These are phyloP conservation scores for Alloteropsis semialata DNA, from an alignment of 176 grass and related monocot species.

Conservation along the genomic window DNA sequence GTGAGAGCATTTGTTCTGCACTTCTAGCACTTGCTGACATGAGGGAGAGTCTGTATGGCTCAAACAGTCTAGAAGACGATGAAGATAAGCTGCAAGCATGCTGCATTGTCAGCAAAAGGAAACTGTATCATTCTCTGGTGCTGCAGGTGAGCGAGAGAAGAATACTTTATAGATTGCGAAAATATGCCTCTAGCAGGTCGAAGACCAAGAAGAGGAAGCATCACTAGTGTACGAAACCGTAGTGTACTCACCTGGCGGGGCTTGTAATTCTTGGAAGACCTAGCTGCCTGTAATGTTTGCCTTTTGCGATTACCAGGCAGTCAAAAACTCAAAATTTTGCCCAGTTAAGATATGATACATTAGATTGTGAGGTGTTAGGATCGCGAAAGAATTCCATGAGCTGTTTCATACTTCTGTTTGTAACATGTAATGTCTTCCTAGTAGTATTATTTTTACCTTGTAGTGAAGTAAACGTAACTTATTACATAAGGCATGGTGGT, in stretches of 20 bases:
- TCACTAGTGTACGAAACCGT: conserved; percentile 7
- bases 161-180: conserved; percentile 63
- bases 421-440: neutral
- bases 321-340: neutral
- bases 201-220: conserved; percentile 70
- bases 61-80: conserved; percentile 49
- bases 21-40: conserved; percentile 62
- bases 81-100: conserved; percentile 40
- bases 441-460: neutral
- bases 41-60: conserved; percentile 71
- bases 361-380: neutral
- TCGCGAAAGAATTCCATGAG: neutral
- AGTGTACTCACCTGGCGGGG: neutral
- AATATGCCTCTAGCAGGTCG: conserved; percentile 40
- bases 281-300: neutral
- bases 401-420: neutral
- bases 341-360: neutral
- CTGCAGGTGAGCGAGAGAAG: conserved; percentile 65
- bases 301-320: neutral
- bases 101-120: conserved; percentile 41
- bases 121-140: conserved; percentile 73
- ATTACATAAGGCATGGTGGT: too few relatives aligned
- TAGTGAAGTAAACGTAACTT: neutral
- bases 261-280: neutral
- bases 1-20: conserved; percentile 47